Percentiles rank a stretch among this genome's conserved stretches.
phyloP scores from a whole-genome alignment of 1,284 basidiomycete genomes.

The Hemileia vastatrix region DNA sequence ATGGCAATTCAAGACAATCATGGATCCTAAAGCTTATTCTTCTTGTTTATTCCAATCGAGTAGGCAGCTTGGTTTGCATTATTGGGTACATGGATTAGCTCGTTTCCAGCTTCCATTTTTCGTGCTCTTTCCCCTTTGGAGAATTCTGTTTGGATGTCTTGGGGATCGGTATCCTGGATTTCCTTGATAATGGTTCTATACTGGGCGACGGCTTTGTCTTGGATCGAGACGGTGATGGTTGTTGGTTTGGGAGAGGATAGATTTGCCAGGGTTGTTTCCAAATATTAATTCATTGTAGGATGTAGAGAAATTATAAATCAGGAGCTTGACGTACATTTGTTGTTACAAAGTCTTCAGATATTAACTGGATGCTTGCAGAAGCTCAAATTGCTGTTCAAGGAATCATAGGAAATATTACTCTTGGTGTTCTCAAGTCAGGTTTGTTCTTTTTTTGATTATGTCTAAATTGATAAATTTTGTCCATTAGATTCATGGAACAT shows the following conservation, averaged over 20 bases:
- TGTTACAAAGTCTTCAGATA: constrained; percentile 7
- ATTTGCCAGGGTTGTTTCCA: constrained; percentile 7
- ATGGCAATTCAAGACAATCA: background rate
- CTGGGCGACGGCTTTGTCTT: constrained; percentile 15
- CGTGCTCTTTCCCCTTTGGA: constrained; percentile 1
- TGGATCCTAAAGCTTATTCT: background rate
- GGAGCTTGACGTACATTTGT: background rate
- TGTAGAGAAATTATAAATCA: background rate
- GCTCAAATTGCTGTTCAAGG: constrained; percentile 17
- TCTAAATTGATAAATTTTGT: too few relatives aligned
- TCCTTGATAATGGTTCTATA: constrained; percentile 9
- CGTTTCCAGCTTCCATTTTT: constrained; percentile 19
- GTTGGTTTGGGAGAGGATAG: constrained; percentile 13
- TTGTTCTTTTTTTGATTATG: too few relatives aligned
- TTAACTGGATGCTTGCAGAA: constrained; percentile 18
- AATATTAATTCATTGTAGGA: background rate
- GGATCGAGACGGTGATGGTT: constrained; percentile 15
- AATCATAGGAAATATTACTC: constrained; percentile 19
- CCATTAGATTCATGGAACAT: too few relatives aligned
- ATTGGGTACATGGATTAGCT: constrained; percentile 14
- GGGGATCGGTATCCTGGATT: constrained; percentile 19
- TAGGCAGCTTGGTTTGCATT: constrained; percentile 19
- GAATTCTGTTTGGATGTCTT: constrained; percentile 14
- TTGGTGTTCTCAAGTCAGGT: constrained; percentile 7
- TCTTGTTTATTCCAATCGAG: background rate